These are phyloP conservation scores for Mentha longifolia DNA, from an alignment of 257 asterid genomes.

Conservation along the genomic window DNA sequence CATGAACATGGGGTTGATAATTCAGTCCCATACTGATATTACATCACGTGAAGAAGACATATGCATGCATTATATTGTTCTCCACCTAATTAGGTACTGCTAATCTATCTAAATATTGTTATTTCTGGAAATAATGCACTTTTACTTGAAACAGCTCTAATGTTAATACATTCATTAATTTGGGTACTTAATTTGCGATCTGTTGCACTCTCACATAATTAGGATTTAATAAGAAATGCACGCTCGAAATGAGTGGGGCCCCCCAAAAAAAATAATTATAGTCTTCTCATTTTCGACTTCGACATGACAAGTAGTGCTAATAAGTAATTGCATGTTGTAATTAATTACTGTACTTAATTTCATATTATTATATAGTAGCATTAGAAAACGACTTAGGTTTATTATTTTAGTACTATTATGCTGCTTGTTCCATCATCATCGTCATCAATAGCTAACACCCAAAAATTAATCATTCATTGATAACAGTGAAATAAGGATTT, in stretches of 20 bases:
- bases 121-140: background rate
- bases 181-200: background rate
- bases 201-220: too few relatives aligned
- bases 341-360: too few relatives aligned
- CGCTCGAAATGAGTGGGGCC: too few relatives aligned
- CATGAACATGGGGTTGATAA: background rate
- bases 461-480: too few relatives aligned
- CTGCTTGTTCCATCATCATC: background rate
- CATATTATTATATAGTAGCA: background rate
- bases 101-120: slow-evolving; percentile 7
- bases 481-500: too few relatives aligned
- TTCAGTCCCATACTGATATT: background rate
- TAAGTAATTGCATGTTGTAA: background rate
- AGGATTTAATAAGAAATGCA: too few relatives aligned
- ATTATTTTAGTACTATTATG: too few relatives aligned
- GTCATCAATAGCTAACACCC: too few relatives aligned
- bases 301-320: too few relatives aligned
- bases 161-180: background rate
- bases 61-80: slow-evolving; percentile 1
- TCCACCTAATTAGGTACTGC: background rate
- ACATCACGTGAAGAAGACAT: background rate
- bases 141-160: background rate
- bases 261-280: too few relatives aligned
- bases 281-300: too few relatives aligned
- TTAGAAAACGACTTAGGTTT: too few relatives aligned